phyloP scores from a whole-genome alignment of 73 alveolate genomes.

The Breviolum minutum region DNA sequence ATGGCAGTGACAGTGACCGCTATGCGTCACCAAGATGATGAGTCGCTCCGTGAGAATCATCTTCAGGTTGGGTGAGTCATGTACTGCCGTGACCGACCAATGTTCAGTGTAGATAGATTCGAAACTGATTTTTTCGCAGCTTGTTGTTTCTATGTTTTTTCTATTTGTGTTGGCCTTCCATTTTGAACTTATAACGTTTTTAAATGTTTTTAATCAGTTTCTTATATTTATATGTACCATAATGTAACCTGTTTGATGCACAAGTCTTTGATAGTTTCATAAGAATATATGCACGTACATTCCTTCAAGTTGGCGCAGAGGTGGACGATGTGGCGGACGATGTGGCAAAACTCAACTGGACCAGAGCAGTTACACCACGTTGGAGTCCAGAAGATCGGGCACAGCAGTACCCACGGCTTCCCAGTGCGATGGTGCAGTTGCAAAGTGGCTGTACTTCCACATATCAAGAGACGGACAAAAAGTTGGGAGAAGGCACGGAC shows the following conservation, averaged over 20 bases:
- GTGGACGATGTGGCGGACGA: neutral
- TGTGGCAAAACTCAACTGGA: neutral
- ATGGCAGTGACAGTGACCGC: neutral
- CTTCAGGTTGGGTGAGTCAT: neutral
- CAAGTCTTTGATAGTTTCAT: neutral
- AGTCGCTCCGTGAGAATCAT: neutral
- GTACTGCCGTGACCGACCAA: neutral
- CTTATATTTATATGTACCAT: too few species aligned
- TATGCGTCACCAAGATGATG: neutral
- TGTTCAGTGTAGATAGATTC: too few species aligned
- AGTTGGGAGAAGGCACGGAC: neutral
- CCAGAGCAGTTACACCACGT: neutral
- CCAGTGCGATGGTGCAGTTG: neutral
- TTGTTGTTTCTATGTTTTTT: too few species aligned
- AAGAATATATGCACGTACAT: neutral
- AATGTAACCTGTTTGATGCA: too few species aligned
- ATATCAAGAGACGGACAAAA: neutral
- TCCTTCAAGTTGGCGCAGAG: neutral
- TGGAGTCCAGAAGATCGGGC: neutral
- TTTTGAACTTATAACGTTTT: too few species aligned
- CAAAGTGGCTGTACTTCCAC: neutral
- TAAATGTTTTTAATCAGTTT: too few species aligned
- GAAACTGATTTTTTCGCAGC: too few species aligned
- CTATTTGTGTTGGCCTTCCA: too few species aligned
- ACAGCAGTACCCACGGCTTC: neutral